Evolutionary conservation across 805 yeast species (phyloP).

Genomic region (Cephaloascus fragrans): DNA sequence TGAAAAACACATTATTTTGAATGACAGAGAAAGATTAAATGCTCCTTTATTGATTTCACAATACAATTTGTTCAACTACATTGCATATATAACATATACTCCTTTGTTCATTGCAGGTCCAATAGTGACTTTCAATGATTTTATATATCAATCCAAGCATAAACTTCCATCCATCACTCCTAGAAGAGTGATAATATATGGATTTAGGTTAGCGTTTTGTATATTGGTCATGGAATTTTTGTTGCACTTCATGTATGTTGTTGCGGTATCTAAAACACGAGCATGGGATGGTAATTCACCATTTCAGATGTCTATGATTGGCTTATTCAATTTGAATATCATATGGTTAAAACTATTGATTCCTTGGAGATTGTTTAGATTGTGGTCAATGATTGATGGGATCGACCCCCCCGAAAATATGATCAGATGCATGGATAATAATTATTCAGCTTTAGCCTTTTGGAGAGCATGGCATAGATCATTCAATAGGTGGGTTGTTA

Average conservation of each 20-base stretch:
- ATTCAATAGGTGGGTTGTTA: conserved; percentile 79
- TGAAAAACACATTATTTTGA: conserved; percentile 12
- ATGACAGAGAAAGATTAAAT: conserved; percentile 56
- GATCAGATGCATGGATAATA: conserved; percentile 93
- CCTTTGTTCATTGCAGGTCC: conserved; percentile 97
- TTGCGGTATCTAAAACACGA: conserved; percentile 79
- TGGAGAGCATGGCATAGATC: conserved; percentile 99
- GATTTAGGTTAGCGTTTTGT: conserved; percentile 60
- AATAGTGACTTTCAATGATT: conserved; percentile 86
- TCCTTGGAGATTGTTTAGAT: conserved; percentile 92
- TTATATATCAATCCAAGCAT: conserved; percentile 57
- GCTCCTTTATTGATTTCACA: conserved; percentile 53
- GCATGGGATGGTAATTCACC: conserved; percentile 91
- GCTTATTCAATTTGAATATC: conserved; percentile 78
- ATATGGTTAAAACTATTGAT: conserved; percentile 89
- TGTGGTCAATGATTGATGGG: conserved; percentile 89
- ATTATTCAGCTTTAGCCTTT: conserved; percentile 86
- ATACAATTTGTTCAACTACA: conserved; percentile 54
- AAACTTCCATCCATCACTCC: conserved; percentile 50
- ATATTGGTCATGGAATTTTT: conserved; percentile 82
- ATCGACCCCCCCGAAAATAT: conserved; percentile 97
- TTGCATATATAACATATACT: conserved; percentile 72
- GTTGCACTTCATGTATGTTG: conserved; percentile 84
- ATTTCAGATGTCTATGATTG: conserved; percentile 91
- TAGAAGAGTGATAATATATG: conserved; percentile 50